Base-by-base conservation (phyloP, 148 eudicot species). In the Rhododendron ovatum region DNA sequence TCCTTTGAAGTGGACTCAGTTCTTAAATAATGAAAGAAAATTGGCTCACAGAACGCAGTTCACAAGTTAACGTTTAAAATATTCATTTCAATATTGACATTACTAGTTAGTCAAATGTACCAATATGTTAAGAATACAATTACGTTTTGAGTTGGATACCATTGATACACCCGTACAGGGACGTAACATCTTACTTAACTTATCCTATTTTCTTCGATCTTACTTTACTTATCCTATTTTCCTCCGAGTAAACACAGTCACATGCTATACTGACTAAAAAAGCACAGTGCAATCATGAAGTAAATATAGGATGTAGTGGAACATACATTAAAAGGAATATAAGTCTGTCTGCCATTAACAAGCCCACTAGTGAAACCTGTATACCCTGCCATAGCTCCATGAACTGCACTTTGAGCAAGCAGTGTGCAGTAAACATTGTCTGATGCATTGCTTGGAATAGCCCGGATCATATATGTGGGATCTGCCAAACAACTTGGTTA, bases 401-500 rank as follows among this genome's bases (percentile, higher is more conserved):
- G 99, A 78, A 95, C 96, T 80, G 93, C 92, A 91, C 98, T 96
- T 92, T 96, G 99, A 90, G 99, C 99, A 88, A 96, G 99, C 79
- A 95, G 96, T 78, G 99, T 96, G 91, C 99, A 94, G 69, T 94
- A 96, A 76, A 96, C 96, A 86, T 93, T 96, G 86, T 96, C 99
- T 26, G 99, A 90, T 85, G 98, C 99, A 90, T 95, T 96, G 88
- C 99, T 93, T n/a, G 98, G 99, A 88, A 96, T 90, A 85, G 99
- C 99, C 89, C 99, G 94, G 81, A 96, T 93, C 99, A 96, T 96
- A 90, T 96, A 96, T 14, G 99, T 96, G 33, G 99, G 99, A 93
- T 96, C 99, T 96, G 96, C 82, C 79, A 86, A 26, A 86, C 59
- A 90, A 81, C 33, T 87, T 59, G 73, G 81, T 87, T 67, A 86